Conservation (phyloP, 2,329 filamentous ascomycete genomes). For the Cordyceps javanica region DNA sequence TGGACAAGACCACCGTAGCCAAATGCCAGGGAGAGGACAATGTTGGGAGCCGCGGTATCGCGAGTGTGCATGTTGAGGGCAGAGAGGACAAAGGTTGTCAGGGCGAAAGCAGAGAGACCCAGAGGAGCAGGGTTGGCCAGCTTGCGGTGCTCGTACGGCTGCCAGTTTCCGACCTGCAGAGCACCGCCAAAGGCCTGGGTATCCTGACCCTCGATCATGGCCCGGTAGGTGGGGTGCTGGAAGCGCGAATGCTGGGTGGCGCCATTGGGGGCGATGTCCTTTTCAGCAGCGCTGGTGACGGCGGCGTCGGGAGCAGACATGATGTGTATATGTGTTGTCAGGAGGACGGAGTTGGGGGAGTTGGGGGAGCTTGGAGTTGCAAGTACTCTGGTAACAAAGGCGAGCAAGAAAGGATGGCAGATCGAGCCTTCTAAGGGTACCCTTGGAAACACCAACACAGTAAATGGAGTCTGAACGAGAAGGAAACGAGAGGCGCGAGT, state of each 20-base stretch:
- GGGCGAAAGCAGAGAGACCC: constrained; percentile 70
- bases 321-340: background rate
- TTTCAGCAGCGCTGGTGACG: constrained; percentile 14
- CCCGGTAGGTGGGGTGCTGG: background rate
- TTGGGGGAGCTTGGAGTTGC: too few relatives aligned
- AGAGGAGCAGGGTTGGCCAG: constrained; percentile 76
- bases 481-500: background rate
- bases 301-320: constrained; percentile 7
- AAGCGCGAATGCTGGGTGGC: constrained; percentile 18
- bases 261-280: constrained; percentile 13
- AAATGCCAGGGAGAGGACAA: constrained; percentile 63
- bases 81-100: constrained; percentile 77
- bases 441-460: background rate
- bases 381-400: too few relatives aligned
- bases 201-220: constrained; percentile 13
- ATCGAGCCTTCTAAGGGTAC: background rate
- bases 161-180: constrained; percentile 65
- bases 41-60: constrained; percentile 53
- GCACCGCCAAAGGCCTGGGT: constrained; percentile 60
- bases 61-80: constrained; percentile 64
- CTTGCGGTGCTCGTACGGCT: constrained; percentile 59
- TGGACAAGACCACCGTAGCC: constrained; percentile 76
- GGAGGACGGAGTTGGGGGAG: background rate
- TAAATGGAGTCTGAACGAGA: background rate
- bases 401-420: background rate